Conservation (phyloP, 345 rosid species). For the Boechera divaricarpa region DNA sequence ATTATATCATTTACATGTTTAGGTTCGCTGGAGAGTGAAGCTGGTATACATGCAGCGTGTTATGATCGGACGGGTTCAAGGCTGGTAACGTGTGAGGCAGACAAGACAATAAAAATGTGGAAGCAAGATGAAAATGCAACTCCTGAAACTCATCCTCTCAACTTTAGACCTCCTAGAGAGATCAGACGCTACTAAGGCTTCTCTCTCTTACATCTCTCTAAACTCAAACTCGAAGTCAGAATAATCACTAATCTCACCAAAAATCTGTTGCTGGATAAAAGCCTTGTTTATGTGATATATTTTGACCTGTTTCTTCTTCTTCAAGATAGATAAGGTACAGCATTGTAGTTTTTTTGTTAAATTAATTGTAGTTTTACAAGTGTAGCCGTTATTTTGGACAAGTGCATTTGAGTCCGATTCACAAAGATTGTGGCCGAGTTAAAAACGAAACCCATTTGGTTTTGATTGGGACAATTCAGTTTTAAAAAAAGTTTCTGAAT, state of each 20-base stretch:
- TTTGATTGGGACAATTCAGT: too few species aligned
- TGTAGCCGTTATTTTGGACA: neutral
- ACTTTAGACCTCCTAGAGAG: conserved; percentile 85
- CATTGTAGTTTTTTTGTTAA: conserved; percentile 2
- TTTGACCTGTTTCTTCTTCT: conserved; percentile 1
- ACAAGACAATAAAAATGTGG: conserved; percentile 96
- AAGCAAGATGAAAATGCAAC: conserved; percentile 89
- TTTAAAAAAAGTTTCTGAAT: too few species aligned
- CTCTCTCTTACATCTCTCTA: neutral
- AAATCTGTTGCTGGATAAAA: neutral
- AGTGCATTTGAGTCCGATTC: neutral
- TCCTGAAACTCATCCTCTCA: conserved; percentile 87
- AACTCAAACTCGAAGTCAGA: conserved; percentile 23
- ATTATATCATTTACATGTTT: conserved; percentile 8
- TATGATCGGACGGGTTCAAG: conserved; percentile 84
- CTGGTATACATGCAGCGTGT: conserved; percentile 74
- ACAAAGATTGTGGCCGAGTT: neutral
- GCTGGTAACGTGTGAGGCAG: conserved; percentile 77
- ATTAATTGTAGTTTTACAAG: conserved; percentile 8
- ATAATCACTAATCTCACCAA: neutral
- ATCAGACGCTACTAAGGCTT: conserved; percentile 65
- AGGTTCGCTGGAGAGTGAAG: conserved; percentile 97
- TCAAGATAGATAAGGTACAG: conserved; percentile 3
- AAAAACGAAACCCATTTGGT: too few species aligned
- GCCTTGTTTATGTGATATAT: neutral